phyloP scores from a whole-genome alignment of 306 rosid genomes.

The Fragaria vesca region DNA sequence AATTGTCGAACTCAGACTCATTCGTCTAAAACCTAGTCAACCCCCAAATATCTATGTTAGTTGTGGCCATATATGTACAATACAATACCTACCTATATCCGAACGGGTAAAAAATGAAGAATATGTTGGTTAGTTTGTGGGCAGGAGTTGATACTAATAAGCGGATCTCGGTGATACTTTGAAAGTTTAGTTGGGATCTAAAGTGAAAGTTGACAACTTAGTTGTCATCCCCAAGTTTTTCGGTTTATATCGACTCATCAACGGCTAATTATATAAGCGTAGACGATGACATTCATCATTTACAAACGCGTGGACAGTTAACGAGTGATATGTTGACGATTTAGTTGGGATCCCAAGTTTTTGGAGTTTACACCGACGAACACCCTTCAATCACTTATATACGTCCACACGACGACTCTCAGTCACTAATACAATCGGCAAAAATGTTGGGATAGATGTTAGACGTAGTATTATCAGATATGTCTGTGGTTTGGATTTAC shows the following conservation, averaged over 20 bases:
- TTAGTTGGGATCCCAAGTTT: neutral
- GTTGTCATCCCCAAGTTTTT: neutral
- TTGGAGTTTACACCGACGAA: neutral
- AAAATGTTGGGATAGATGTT: neutral
- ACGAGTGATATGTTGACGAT: neutral
- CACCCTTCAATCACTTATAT: neutral
- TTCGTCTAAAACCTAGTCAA: constrained; percentile 10
- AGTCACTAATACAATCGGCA: neutral
- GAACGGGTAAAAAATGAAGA: neutral
- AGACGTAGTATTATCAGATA: neutral
- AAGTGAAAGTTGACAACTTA: neutral
- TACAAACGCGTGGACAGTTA: neutral
- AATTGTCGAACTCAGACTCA: constrained; percentile 1
- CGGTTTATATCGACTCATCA: neutral
- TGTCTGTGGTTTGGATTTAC: neutral
- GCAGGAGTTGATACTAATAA: neutral
- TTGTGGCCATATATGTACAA: neutral
- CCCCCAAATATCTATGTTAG: neutral
- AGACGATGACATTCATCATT: neutral
- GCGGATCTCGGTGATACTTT: neutral
- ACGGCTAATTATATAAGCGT: neutral
- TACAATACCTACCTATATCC: neutral
- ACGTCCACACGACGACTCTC: neutral
- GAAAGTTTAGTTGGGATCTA: neutral
- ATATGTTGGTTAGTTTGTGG: neutral